Evolutionary conservation across 2,329 filamentous ascomycete genomes (phyloP).

Genomic region (Aspergillus sp.): DNA sequence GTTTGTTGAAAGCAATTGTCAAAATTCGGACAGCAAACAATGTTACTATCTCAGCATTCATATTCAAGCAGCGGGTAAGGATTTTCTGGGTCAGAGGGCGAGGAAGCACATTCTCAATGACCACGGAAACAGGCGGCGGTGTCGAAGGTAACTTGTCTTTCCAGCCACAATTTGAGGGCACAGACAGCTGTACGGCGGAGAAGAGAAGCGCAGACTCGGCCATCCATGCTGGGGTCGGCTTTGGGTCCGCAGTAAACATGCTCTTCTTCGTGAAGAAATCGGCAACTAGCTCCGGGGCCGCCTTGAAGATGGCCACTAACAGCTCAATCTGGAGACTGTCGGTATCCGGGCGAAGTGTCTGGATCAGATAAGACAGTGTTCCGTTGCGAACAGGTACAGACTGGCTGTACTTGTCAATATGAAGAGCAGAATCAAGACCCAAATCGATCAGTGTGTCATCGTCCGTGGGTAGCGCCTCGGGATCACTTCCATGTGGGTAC

Average conservation of each 20-base stretch:
- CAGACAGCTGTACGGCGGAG: slow-evolving; percentile 71
- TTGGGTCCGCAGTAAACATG: slow-evolving; percentile 85
- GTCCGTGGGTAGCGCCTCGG: slow-evolving; percentile 54
- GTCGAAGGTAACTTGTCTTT: slow-evolving; percentile 61
- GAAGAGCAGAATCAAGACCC: slow-evolving; percentile 69
- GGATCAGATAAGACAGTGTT: slow-evolving; percentile 74
- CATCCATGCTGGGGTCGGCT: slow-evolving; percentile 90
- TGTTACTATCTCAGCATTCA: slow-evolving; percentile 75
- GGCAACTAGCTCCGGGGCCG: slow-evolving; percentile 81
- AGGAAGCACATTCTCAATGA: slow-evolving; percentile 85
- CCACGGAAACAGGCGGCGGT: slow-evolving; percentile 75
- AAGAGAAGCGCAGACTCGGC: slow-evolving; percentile 90
- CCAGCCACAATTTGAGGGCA: slow-evolving; percentile 73
- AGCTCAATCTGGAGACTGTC: slow-evolving; percentile 80
- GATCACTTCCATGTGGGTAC: slow-evolving; percentile 72
- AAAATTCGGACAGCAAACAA: slow-evolving; percentile 83
- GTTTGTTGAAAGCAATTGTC: slow-evolving; percentile 75
- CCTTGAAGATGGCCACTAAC: slow-evolving; percentile 74
- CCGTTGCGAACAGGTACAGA: slow-evolving; percentile 76
- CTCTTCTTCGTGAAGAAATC: slow-evolving; percentile 82
- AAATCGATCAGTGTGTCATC: slow-evolving; percentile 59
- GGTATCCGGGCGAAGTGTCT: slow-evolving; percentile 79
- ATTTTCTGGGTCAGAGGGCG: slow-evolving; percentile 78
- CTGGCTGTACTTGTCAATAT: slow-evolving; percentile 67
- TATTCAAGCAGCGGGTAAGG: slow-evolving; percentile 74